Evolutionary conservation across 768 basidiomycete genomes (phyloP).

Genomic region (Rhizopogon roseolus): DNA sequence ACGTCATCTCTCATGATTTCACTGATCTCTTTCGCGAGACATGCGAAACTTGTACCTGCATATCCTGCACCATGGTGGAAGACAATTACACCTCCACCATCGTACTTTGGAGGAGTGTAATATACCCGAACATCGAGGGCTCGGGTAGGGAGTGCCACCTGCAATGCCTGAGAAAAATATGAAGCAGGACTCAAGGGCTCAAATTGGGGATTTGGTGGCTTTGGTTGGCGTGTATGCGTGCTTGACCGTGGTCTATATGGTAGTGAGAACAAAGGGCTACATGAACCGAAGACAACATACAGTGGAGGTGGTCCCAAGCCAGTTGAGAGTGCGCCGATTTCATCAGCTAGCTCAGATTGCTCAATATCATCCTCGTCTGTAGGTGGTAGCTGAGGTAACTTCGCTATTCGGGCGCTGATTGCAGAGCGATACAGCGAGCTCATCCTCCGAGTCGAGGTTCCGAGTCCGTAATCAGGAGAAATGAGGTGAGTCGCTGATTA

Average conservation of each 20-base stretch:
- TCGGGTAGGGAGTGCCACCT: conserved; percentile 61
- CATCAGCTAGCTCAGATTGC: conserved; percentile 49
- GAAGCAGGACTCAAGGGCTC: conserved; percentile 72
- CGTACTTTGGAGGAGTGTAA: conserved; percentile 63
- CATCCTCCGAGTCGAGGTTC: conserved; percentile 32
- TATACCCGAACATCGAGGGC: conserved; percentile 75
- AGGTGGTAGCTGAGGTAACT: conserved; percentile 57
- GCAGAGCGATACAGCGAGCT: conserved; percentile 75
- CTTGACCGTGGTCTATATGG: conserved; percentile 7
- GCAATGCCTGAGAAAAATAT: conserved; percentile 77
- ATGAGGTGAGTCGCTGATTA: too few species aligned
- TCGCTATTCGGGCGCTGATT: conserved; percentile 68
- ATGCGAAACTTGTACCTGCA: conserved; percentile 85
- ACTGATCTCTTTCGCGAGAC: conserved; percentile 76
- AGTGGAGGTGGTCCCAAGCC: conserved; percentile 60
- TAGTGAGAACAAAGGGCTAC: conserved; percentile 11
- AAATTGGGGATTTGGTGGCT: conserved; percentile 54
- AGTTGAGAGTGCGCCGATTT: conserved; percentile 55
- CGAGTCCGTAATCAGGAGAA: background rate
- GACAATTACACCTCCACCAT: conserved; percentile 62
- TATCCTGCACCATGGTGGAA: conserved; percentile 97
- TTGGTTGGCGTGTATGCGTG: conserved; percentile 25
- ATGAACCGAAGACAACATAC: conserved; percentile 33
- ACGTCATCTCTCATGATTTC: conserved; percentile 61
- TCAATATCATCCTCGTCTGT: conserved; percentile 40